Evolutionary conservation across 331 rosid genomes (phyloP).

Genomic region (Malus hybrid): DNA sequence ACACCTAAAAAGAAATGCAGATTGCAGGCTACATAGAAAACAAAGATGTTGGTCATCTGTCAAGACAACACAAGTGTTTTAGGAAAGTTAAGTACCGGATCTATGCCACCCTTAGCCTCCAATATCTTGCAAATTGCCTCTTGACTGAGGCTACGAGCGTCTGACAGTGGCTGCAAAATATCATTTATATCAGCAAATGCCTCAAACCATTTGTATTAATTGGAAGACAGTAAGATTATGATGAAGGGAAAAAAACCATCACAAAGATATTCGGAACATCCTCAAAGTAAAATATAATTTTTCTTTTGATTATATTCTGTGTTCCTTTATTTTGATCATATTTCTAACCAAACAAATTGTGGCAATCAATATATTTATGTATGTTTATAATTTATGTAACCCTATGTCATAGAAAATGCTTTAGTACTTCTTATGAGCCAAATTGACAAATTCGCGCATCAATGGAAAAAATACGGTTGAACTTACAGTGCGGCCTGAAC

Average conservation of each 20-base stretch:
- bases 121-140: conserved; percentile 16
- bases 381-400: too few species aligned
- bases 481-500: conserved; percentile 28
- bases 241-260: background rate
- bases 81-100: conserved; percentile 16
- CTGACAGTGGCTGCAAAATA: conserved; percentile 20
- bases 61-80: background rate
- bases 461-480: background rate
- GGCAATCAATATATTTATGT: background rate
- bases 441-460: background rate
- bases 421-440: background rate
- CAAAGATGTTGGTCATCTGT: background rate
- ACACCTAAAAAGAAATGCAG: background rate
- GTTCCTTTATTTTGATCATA: background rate
- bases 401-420: background rate
- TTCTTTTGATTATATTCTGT: background rate
- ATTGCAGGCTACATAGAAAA: background rate
- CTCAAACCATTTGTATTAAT: background rate
- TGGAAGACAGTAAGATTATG: background rate
- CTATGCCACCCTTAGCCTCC: conserved; percentile 20
- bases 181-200: background rate
- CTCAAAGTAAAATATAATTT: background rate
- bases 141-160: conserved; percentile 21
- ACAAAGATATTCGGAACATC: background rate
- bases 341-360: background rate